A percentile compares a stretch with the other conserved stretches of the same genome.
These are phyloP conservation scores for Plantago coronopus DNA, from an alignment of 305 asterid species.

Conservation along the genomic window DNA sequence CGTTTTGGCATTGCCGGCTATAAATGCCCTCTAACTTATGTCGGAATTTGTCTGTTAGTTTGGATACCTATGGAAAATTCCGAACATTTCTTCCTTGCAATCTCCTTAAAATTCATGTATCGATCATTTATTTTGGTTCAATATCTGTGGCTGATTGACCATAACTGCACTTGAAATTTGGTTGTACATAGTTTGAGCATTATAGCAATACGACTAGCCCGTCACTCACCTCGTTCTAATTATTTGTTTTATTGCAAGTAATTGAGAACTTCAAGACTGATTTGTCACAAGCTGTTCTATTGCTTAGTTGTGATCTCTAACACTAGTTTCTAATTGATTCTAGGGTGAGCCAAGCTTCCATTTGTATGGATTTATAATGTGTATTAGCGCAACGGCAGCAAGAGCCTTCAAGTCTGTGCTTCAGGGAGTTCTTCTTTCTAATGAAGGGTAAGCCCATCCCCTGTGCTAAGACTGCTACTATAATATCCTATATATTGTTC, in stretches of 20 bases:
- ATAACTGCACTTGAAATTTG: not conserved
- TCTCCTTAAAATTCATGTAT: not conserved
- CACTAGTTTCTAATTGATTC: slow-evolving; percentile 25
- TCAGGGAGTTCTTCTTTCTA: slow-evolving; percentile 85
- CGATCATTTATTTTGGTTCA: not conserved
- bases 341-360: slow-evolving; percentile 97
- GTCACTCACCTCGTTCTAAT: too few relatives aligned
- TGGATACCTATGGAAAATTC: too few relatives aligned
- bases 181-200: not conserved
- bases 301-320: not conserved
- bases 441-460: slow-evolving; percentile 57
- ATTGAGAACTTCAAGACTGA: too few relatives aligned
- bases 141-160: not conserved
- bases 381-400: slow-evolving; percentile 91
- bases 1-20: too few relatives aligned
- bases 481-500: not conserved
- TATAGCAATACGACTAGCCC: too few relatives aligned
- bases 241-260: not conserved
- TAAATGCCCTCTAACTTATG: too few relatives aligned
- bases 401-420: slow-evolving; percentile 96
- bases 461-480: not conserved
- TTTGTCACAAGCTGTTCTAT: not conserved
- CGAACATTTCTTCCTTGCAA: too few relatives aligned
- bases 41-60: too few relatives aligned
- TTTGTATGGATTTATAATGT: slow-evolving; percentile 84